Base-by-base conservation (phyloP, 2,329 filamentous ascomycete species). In the Calonectria honghensis region DNA sequence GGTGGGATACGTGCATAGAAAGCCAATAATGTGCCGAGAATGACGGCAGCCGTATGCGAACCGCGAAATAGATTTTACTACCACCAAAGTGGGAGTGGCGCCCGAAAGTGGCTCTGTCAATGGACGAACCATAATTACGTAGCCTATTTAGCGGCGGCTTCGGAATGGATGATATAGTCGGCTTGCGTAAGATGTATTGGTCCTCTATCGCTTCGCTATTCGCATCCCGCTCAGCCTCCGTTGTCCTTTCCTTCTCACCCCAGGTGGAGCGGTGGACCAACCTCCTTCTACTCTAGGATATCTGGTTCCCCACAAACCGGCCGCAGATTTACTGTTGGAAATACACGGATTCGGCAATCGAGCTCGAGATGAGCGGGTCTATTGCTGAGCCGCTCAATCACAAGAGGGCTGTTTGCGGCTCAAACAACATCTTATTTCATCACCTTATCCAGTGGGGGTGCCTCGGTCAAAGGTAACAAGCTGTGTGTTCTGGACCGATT, bases 61-160 rank as follows among this genome's bases (percentile, higher is more conserved):
- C 66, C 31, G 37, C 61, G 59, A 66, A 27, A 71, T 48, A 48
- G 37, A 45, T 32, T 65, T 35, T 41, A 50, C 24, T 41, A 35
- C 20, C 4, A 29, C 29, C 61, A 24, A 48, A 50, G 41, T 50
- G 61, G 41, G 41, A 65, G 41, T 24, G 29, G 29, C 18, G n/a
- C 18, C 61, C 61, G 29, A 65, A 63, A 57, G n/a, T 24, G 18
- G n/a, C 24, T 20, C 6, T 41, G 29, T 24, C 14, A 18, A 18
- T 31, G 14, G 20, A 7, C 24, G 57, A 63, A 63, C 57, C 37
- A 39, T 41, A 63, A 63, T 63, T 41, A 41, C 14, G 57, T 20
- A 41, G 57, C 18, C 35, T 31, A 20, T 31, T 20, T 18, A 31
- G 24, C 37, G n/a, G 37, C 11, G 1, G n/a, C 27, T 31, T n/a